Percentiles rank a stretch among this genome's conserved stretches.
phyloP scores from a whole-genome alignment of 805 yeast species.

The Torulaspora gathmanii region DNA sequence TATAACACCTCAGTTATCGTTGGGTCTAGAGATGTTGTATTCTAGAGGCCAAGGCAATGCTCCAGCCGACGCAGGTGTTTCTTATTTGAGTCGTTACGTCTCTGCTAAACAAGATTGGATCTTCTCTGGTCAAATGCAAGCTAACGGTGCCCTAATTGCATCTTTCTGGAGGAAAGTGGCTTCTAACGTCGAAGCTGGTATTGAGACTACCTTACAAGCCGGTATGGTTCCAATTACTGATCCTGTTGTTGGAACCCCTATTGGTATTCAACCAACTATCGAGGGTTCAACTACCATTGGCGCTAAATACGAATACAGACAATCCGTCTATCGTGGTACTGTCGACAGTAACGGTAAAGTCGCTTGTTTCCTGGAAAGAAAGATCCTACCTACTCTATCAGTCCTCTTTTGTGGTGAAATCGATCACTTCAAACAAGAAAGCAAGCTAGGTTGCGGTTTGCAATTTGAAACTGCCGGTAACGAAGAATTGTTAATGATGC shows the following conservation, averaged over 20 bases:
- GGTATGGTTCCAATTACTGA: conserved; percentile 68
- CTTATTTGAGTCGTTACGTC: conserved; percentile 85
- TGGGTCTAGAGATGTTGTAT: conserved; percentile 92
- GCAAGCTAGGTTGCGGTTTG: conserved; percentile 87
- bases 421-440: conserved; percentile 75
- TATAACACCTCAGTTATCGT: conserved; percentile 71
- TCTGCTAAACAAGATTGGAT: conserved; percentile 72
- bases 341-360: conserved; percentile 89
- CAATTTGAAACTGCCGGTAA: conserved; percentile 95
- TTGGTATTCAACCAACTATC: conserved; percentile 76
- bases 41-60: conserved; percentile 61
- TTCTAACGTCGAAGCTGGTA: conserved; percentile 90
- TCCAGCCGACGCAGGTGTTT: conserved; percentile 88
- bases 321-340: conserved; percentile 92
- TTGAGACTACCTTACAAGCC: conserved; percentile 80
- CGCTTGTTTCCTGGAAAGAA: conserved; percentile 84
- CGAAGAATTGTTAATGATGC: conserved; percentile 88
- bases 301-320: conserved; percentile 97
- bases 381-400: conserved; percentile 86
- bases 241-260: conserved; percentile 70
- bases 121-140: conserved; percentile 88
- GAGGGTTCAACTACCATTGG: conserved; percentile 93
- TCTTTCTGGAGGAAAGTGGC: conserved; percentile 93
- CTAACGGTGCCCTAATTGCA: conserved; percentile 83
- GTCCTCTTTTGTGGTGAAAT: conserved; percentile 87